Evolutionary conservation across 495 filamentous ascomycete genomes (phyloP), one percentile per base, ranked within the genome.

Genomic region (Podospora comata): DNA sequence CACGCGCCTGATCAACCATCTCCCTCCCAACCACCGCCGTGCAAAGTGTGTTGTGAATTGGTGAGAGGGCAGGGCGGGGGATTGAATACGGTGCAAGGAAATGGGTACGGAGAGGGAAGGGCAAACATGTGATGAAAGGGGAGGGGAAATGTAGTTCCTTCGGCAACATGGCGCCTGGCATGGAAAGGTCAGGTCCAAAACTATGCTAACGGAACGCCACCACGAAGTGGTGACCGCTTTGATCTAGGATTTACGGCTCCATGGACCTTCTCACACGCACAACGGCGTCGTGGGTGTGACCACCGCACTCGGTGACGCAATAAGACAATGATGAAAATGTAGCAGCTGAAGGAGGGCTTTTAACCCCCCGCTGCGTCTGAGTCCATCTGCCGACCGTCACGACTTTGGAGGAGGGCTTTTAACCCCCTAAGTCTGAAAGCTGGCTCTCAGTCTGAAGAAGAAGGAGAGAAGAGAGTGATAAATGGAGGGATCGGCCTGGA

Each of bases 341-440:
- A 28, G 11, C 13, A 44, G 56, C 28, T n/a, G 58, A 26, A 57
- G 63, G 27, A 16, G 60, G 62, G 15, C 11, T 65, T 19, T 64
- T 60, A 48, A 74, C 19, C 27, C 48, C 62, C 53, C 63, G 61
- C n/a, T 60, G 67, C 9, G 0, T 20, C 19, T 70, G 63, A 54
- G 58, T 72, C 5, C 68, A 39, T 11, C 32, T 39, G 32, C 32
- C 32, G 11, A 39, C 32, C 5, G 32, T 39, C 32, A 39, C 5
- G 32, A 39, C 32, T 39, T 39, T 5, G 2, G 32, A 48, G 39
- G 9, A 48, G 39, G 39, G 39, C 9, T 48, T 48, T 48, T 48
- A 48, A 48, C 39, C 39, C 39, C 39, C 39, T 48, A 48, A 48
- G 13, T 48, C 39, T 48, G 39, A 48, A 18, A 48, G 39, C 39